Evolutionary conservation across 129 eudicot genomes (phyloP).

Genomic region (Ambrosia trifida): DNA sequence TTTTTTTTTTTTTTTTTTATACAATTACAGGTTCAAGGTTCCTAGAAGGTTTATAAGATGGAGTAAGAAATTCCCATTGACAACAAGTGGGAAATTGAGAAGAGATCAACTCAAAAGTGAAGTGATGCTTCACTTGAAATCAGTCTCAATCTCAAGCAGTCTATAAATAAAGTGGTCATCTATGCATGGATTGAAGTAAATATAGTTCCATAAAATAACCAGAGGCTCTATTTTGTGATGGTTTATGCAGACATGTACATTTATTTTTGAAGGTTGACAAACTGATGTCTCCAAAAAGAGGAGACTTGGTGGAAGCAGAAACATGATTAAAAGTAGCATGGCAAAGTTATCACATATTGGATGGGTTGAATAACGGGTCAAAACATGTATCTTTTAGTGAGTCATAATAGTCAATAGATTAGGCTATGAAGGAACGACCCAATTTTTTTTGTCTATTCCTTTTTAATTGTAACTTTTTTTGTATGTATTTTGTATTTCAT

Average conservation of each 20-base stretch:
- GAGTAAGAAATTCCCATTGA: slow-evolving; percentile 62
- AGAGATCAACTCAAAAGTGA: slow-evolving; percentile 69
- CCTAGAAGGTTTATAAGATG: slow-evolving; percentile 62
- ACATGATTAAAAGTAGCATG: not conserved
- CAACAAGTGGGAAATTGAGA: slow-evolving; percentile 79
- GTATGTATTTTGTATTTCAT: not conserved
- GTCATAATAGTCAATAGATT: not conserved
- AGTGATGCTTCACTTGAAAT: slow-evolving; percentile 40
- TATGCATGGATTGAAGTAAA: not conserved
- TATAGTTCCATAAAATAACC: not conserved
- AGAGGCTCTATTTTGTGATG: not conserved
- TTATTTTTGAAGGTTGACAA: not conserved
- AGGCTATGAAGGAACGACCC: not conserved
- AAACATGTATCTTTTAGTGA: not conserved
- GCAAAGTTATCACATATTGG: not conserved
- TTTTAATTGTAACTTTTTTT: not conserved
- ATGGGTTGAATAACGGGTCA: not conserved
- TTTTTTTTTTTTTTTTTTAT: slow-evolving; percentile 14
- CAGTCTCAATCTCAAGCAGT: slow-evolving; percentile 42
- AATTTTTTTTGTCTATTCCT: not conserved
- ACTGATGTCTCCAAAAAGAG: slow-evolving; percentile 1
- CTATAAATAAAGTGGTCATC: slow-evolving; percentile 46
- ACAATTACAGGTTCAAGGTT: slow-evolving; percentile 70
- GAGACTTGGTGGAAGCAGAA: not conserved
- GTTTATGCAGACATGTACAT: not conserved